These are phyloP conservation scores for Flaveria bidentis DNA, from an alignment of 129 eudicot species.

Conservation along the genomic window DNA sequence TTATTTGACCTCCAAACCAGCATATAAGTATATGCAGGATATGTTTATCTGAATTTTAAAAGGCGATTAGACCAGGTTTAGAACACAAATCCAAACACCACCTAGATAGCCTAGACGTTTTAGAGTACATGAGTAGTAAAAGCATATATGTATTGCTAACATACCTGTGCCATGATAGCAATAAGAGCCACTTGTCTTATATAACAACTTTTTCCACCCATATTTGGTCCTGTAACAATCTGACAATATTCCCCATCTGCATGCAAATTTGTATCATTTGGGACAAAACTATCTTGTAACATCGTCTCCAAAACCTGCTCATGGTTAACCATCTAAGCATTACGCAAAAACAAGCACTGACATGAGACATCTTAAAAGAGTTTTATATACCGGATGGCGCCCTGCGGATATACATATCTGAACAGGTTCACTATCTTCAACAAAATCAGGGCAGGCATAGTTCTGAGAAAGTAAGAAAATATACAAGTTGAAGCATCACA, in stretches of 20 bases:
- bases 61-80: background rate
- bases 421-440: conserved; percentile 68
- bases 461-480: conserved; percentile 41
- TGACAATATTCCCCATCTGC: conserved; percentile 76
- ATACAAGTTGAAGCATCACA: conserved; percentile 16
- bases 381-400: conserved; percentile 83
- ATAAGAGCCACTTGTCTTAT: conserved; percentile 98
- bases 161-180: conserved; percentile 92
- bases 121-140: background rate
- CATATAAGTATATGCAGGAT: background rate
- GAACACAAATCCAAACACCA: background rate
- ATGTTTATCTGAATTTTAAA: background rate
- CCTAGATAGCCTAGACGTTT: background rate
- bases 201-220: conserved; percentile 99
- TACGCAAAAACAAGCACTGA: background rate
- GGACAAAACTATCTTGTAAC: conserved; percentile 74
- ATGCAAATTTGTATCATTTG: conserved; percentile 78
- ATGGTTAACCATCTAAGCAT: conserved; percentile 19
- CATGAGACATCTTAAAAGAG: background rate
- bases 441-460: conserved; percentile 76
- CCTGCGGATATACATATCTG: conserved; percentile 76
- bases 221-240: conserved; percentile 93
- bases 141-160: background rate
- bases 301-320: conserved; percentile 77
- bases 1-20: too few relatives aligned